A percentile compares a stretch with the other conserved stretches of the same genome.
phyloP scores from a whole-genome alignment of 495 filamentous ascomycete genomes.

The Xylaria grammica region DNA sequence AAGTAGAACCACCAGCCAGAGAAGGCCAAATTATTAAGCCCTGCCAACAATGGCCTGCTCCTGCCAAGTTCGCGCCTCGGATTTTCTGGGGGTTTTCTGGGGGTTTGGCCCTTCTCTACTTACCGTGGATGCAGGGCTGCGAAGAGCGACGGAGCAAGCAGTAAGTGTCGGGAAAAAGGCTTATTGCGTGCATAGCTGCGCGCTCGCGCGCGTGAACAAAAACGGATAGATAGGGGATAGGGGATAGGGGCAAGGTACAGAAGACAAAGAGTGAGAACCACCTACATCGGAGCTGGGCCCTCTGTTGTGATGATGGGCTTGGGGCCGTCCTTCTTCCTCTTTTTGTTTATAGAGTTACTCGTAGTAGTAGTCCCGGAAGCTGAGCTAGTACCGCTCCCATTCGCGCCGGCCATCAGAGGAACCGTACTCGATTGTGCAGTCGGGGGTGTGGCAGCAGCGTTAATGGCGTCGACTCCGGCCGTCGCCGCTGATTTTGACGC shows the following conservation, averaged over 20 bases:
- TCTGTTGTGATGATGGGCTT: constrained; percentile 93
- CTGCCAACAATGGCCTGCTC: neutral
- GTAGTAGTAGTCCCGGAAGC: constrained; percentile 31
- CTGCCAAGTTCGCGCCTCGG: neutral
- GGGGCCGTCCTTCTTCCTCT: constrained; percentile 85
- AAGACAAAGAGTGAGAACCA: constrained; percentile 35
- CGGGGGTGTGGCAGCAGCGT: neutral
- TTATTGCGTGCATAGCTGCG: neutral
- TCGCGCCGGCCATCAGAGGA: constrained; percentile 38
- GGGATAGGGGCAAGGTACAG: constrained; percentile 25
- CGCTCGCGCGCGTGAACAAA: constrained; percentile 8
- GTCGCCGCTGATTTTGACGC: constrained; percentile 32
- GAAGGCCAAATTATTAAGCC: neutral
- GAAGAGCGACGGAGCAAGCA: neutral
- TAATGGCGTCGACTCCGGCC: constrained; percentile 19
- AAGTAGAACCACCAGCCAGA: neutral
- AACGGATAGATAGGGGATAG: constrained; percentile 33
- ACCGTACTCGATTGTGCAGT: constrained; percentile 26
- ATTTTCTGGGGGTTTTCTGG: neutral
- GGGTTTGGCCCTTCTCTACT: neutral
- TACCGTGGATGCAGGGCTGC: neutral
- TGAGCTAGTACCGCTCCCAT: constrained; percentile 32
- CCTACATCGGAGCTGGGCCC: constrained; percentile 53
- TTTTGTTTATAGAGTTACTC: constrained; percentile 67
- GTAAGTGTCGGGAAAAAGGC: neutral